Base-by-base conservation (phyloP, 768 basidiomycete genomes). In the Tricholoma flavovirens region DNA sequence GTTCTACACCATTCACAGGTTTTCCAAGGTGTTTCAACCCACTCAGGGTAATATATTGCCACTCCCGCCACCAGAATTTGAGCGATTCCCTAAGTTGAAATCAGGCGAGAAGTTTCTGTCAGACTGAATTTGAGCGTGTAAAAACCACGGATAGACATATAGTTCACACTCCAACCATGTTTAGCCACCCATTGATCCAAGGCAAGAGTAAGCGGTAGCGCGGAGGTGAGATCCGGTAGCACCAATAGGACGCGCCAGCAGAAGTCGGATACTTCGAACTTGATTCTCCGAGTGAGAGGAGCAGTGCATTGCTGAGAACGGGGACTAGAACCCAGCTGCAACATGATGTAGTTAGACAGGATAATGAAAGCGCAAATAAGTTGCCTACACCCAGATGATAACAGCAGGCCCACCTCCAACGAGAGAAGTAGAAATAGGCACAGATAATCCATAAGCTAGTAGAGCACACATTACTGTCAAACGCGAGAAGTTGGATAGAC, bases 121-220 rank as follows among this genome's bases (percentile, higher is more conserved):
- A 29, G 2, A n/a, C 7, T 3, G 11, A 29, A n/a, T 6, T 29
- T 8, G 15, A 43, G 14, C 69, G 49, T 67, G 82, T 83, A 62
- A 87, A 87, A 3, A 79, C 83, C 5, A 84, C 84, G 9, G 83
- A 84, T 35, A 86, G 62, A n/a, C n/a, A n/a, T n/a, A n/a, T 75
- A 0, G 81, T 87, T 84, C 85, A 87, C 12, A 85, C 82, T 22
- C 86, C 86, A 26, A 84, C 83, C 62, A 85, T 72, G 1, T 81
- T 83, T 15, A 87, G 68, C 86, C 86, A 88, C 5, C 86, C 85
- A 55, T 83, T 82, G 48, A 87, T 80, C 81, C 85, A 87, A 14
- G 81, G 83, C 2, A 79, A 67, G 8, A 84, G 60, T 6, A 84
- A 68, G 52, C 79, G 73, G 55, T 74, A 76, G 49, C 70, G 73